Evolutionary conservation across 306 rosid species (phyloP).

Genomic region (Glycine latifolia): DNA sequence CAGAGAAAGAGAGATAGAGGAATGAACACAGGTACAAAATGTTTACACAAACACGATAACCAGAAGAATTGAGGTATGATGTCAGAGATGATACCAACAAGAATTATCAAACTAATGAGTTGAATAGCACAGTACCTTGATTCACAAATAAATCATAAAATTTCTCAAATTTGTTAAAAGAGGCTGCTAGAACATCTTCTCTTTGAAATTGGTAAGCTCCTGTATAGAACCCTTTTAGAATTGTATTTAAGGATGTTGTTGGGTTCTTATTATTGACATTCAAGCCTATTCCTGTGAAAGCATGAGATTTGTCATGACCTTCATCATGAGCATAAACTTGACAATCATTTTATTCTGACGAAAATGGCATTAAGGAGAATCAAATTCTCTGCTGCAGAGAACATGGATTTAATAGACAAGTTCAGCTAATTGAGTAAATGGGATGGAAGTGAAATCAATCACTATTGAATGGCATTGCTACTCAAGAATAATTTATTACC

Average conservation of each 20-base stretch:
- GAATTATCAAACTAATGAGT: background rate
- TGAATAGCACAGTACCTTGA: slow-evolving; percentile 68
- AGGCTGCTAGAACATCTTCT: slow-evolving; percentile 82
- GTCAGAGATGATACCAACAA: slow-evolving; percentile 11
- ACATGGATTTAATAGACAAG: slow-evolving; percentile 21
- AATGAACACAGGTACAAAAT: slow-evolving; percentile 1
- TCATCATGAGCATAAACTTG: too few species aligned
- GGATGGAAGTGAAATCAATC: slow-evolving; percentile 1
- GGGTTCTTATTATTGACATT: slow-evolving; percentile 87
- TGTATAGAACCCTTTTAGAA: slow-evolving; percentile 62
- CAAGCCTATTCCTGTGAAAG: slow-evolving; percentile 84
- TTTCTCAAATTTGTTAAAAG: slow-evolving; percentile 81
- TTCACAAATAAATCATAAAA: slow-evolving; percentile 65
- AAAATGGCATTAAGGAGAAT: background rate
- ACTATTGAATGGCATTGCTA: slow-evolving; percentile 33
- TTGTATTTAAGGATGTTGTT: slow-evolving; percentile 78
- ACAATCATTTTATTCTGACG: too few species aligned
- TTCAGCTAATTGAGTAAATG: background rate
- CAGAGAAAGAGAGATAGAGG: background rate
- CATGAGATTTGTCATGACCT: slow-evolving; percentile 13
- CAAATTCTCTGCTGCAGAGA: slow-evolving; percentile 26
- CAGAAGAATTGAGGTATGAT: background rate
- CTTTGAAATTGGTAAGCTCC: slow-evolving; percentile 69
- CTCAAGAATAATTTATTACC: slow-evolving; percentile 65
- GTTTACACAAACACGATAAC: background rate